phyloP scores from a whole-genome alignment of 192 early-diverging fungal species.

The Neocallimastix lanati region DNA sequence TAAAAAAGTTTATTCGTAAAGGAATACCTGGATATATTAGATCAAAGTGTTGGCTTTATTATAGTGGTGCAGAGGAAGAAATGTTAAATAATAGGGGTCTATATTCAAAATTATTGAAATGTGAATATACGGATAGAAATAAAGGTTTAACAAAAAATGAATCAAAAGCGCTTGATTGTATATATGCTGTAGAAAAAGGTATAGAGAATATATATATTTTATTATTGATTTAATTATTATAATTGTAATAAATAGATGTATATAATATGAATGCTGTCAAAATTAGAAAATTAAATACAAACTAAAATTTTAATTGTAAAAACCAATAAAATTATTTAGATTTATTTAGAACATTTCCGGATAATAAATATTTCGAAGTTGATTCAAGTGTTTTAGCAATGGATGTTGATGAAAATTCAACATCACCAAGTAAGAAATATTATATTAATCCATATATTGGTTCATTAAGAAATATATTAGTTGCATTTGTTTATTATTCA shows the following conservation, averaged over 20 bases:
- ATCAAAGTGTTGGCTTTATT: constrained; percentile 47
- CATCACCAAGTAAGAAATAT: background rate
- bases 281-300: too few species aligned
- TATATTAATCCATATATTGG: constrained; percentile 10
- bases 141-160: constrained; percentile 13
- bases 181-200: background rate
- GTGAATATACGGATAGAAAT: constrained; percentile 12
- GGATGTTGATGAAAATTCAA: background rate
- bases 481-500: constrained; percentile 54
- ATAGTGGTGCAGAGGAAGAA: constrained; percentile 45
- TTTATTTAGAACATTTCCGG: constrained; percentile 57
- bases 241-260: too few species aligned
- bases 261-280: too few species aligned
- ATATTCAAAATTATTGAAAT: constrained; percentile 9
- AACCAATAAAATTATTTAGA: too few species aligned
- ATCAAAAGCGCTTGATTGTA: background rate
- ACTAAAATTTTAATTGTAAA: too few species aligned
- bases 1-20: constrained; percentile 58
- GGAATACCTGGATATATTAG: constrained; percentile 58
- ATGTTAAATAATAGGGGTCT: constrained; percentile 32
- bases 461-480: constrained; percentile 46
- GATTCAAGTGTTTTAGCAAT: background rate
- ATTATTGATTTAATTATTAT: too few species aligned
- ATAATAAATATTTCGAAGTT: constrained; percentile 21
- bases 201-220: too few species aligned